Evolutionary conservation across 2,329 filamentous ascomycete species (phyloP), one percentile per base, ranked within the genome.

Genomic region (Coniochaeta sp.): DNA sequence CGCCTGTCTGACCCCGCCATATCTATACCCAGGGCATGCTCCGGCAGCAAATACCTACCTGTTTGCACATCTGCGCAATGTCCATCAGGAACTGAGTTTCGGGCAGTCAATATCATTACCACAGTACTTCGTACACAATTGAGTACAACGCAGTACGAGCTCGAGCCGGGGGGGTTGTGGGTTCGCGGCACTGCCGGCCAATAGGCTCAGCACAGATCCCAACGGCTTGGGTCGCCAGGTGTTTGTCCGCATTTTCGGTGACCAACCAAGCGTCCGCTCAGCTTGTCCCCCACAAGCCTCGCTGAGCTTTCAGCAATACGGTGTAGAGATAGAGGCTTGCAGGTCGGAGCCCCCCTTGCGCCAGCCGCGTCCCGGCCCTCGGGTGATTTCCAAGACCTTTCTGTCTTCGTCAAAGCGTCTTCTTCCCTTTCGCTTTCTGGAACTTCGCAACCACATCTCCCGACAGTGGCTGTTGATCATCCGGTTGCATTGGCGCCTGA

Each of bases 401-500:
- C 34, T 38, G 34, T 6, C 40, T 47, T 52, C n/a, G n/a, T n/a
- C 4, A 22, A 52, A 31, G 14, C 26, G 47, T 28, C 14, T 52
- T 52, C 47, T 52, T 31, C 12, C 8, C 38, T 40, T 40, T 40
- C 9, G 17, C 38, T 40, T 5, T 40, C 17, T 40, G 3, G 38
- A n/a, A 40, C 34, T 36, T 12, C 6, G 38, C 38, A 6, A 40
- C 38, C 38, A 24, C 4, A 22, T 24, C 43, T 14, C 19, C n/a
- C 19, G 12, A 52, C 24, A 52, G 24, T 52, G 24, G 24, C 12
- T 17, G 47, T 17, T 52, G 47, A 52, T 28, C 26, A 52, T 17
- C 47, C 24, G 22, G 47, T 52, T 31, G 61, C 64, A 64, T 65
- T 65, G 64, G 64, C 62, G 64, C 64, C 64, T 63, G 59, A 65